Conservation (phyloP, 805 yeast species). For the Phaffomyces opuntiae region DNA sequence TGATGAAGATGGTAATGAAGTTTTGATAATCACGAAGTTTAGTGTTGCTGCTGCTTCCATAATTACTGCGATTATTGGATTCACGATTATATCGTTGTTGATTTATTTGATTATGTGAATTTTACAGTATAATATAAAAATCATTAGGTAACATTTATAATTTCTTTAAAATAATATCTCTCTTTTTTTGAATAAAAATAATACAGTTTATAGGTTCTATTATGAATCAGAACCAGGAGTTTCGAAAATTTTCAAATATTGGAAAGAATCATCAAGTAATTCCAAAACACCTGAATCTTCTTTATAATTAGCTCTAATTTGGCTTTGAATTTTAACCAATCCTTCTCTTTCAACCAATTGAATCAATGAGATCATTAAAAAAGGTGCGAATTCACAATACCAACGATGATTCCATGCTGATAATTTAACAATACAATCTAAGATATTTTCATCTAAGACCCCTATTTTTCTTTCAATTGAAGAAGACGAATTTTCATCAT, state of each 20-base stretch:
- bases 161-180: too few species aligned
- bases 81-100: conserved; percentile 2
- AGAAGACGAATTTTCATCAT: conserved; percentile 17
- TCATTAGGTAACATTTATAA: neutral
- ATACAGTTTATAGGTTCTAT: neutral
- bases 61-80: conserved; percentile 51
- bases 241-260: conserved; percentile 30
- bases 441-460: conserved; percentile 35
- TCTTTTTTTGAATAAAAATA: too few species aligned
- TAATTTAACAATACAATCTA: conserved; percentile 66
- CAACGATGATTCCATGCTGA: conserved; percentile 98
- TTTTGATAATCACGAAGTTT: conserved; percentile 38
- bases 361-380: conserved; percentile 47
- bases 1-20: conserved; percentile 11
- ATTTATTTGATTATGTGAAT: neutral
- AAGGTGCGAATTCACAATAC: conserved; percentile 87
- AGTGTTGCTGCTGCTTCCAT: conserved; percentile 61
- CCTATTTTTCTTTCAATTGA: conserved; percentile 30
- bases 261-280: conserved; percentile 45
- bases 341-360: conserved; percentile 72
- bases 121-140: neutral
- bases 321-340: conserved; percentile 64
- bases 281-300: conserved; percentile 48
- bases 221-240: conserved; percentile 10
- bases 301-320: conserved; percentile 60